phyloP scores from a whole-genome alignment of 768 basidiomycete species.

The Boletus rubroflammeus region DNA sequence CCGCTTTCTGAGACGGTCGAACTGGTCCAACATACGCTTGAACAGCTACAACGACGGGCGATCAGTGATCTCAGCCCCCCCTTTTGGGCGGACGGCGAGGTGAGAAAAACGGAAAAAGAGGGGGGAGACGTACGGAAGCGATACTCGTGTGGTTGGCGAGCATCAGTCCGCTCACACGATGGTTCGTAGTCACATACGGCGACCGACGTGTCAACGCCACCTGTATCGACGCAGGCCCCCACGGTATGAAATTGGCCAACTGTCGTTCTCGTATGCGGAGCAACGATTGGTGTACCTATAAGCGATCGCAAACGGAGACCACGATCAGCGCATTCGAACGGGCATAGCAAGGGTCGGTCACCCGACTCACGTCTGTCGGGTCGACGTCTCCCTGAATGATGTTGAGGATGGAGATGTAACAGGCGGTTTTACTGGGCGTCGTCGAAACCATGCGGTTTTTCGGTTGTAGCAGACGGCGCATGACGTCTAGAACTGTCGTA shows the following conservation, averaged over 20 bases:
- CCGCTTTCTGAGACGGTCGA: conserved; percentile 78
- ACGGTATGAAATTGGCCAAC: conserved; percentile 96
- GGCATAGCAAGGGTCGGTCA: neutral
- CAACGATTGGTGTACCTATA: conserved; percentile 92
- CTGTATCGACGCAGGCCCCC: conserved; percentile 98
- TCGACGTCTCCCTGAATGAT: conserved; percentile 99
- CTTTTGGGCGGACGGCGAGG: no score
- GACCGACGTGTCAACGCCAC: conserved; percentile 91
- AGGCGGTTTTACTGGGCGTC: conserved; percentile 84
- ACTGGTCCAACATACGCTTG: conserved; percentile 94
- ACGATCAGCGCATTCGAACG: neutral
- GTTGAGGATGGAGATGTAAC: conserved; percentile 97
- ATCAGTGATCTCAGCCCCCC: neutral
- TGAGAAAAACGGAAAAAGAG: neutral
- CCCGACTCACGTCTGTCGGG: conserved; percentile 75
- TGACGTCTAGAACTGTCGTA: conserved; percentile 97
- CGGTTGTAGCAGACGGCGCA: conserved; percentile 95
- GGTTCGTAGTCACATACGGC: conserved; percentile 82
- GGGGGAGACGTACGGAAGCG: conserved; percentile 63
- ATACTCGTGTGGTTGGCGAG: conserved; percentile 99
- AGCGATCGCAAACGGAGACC: neutral
- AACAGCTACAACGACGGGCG: conserved; percentile 58
- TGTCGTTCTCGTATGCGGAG: conserved; percentile 95
- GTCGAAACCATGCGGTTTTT: conserved; percentile 99
- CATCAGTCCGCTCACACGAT: conserved; percentile 97